Evolutionary conservation across 2,329 filamentous ascomycete species (phyloP), one percentile per base, ranked within the genome.

Genomic region (Eutypella sp.): DNA sequence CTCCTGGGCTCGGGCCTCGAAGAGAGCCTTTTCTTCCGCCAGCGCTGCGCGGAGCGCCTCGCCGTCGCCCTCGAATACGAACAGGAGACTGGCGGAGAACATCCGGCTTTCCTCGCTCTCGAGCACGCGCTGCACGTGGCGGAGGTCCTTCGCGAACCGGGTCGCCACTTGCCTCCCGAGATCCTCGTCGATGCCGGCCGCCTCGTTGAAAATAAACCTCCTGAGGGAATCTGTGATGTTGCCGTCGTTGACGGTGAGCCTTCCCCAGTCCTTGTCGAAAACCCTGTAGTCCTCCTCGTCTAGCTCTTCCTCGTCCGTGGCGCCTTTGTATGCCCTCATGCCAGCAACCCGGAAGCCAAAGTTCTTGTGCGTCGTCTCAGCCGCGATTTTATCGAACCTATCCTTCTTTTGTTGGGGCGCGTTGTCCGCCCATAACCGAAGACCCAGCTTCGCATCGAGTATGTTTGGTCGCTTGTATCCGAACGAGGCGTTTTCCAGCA

Each of bases 391-490:
- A 54, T 82, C 74, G 57, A 85, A 83, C 24, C 80, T 74, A 29
- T 67, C 60, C 56, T 77, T 76, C 68, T 85, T 85, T 57, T 81
- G 72, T 22, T 64, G 55, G 0, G 78, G 74, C 20, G 81, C 81
- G 51, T 83, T 74, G 48, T 95, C 88, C 13, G 88, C 92, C 85
- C 90, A 97, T 5, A 99, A 71, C 25, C 88, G 79, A 41, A 83
- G 78, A 37, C 93, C 93, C 18, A 99, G 80, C 70, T 99, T 99
- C 53, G 95, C 80, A 62, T 99, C 93, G 47, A 99, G 73, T 7
- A 99, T 89, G 57, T 96, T 97, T 6, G 93, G 89, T 47, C 81
- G 79, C 58, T 79, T 80, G 72, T 91, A 97, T 1, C 89, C 89
- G 53, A 80, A 78, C 0, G 89, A 84, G 6, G 88, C 79, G 63